Percentiles rank a stretch among this genome's conserved stretches.
Evolutionary conservation across 495 filamentous ascomycete genomes (phyloP).

Genomic region (Xylaria cubensis): DNA sequence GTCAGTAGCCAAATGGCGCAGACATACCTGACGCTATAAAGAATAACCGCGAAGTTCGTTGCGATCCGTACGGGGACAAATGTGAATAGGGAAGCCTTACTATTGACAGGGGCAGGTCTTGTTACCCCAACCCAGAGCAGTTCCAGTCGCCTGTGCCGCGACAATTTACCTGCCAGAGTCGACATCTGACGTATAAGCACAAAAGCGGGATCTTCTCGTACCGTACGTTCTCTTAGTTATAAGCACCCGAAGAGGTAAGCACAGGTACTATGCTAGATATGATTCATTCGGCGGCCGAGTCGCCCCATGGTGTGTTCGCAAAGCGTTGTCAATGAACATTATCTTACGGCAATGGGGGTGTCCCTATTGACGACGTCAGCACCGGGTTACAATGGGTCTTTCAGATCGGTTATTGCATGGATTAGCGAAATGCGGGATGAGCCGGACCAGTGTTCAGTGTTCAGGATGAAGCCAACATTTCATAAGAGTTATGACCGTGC

Average conservation of each 20-base stretch:
- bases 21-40: slow-evolving; percentile 14
- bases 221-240: not conserved
- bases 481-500: not conserved
- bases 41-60: not conserved
- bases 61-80: not conserved
- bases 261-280: slow-evolving; percentile 8
- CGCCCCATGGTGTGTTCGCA: slow-evolving; percentile 27
- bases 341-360: not conserved
- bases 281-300: slow-evolving; percentile 15
- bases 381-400: slow-evolving; percentile 14
- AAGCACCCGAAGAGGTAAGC: slow-evolving; percentile 2
- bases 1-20: slow-evolving; percentile 23
- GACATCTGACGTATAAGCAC: not conserved
- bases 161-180: not conserved
- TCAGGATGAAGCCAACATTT: slow-evolving; percentile 2
- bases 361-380: slow-evolving; percentile 20
- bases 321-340: slow-evolving; percentile 9
- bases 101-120: slow-evolving; percentile 11
- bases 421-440: slow-evolving; percentile 16
- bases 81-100: not conserved
- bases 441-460: slow-evolving; percentile 16
- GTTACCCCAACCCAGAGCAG: slow-evolving; percentile 28
- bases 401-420: slow-evolving; percentile 22
- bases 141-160: slow-evolving; percentile 11
- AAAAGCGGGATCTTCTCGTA: slow-evolving; percentile 7